These are phyloP conservation scores for Populus tomentosa DNA, from an alignment of 441 rosid genomes.

Conservation along the genomic window DNA sequence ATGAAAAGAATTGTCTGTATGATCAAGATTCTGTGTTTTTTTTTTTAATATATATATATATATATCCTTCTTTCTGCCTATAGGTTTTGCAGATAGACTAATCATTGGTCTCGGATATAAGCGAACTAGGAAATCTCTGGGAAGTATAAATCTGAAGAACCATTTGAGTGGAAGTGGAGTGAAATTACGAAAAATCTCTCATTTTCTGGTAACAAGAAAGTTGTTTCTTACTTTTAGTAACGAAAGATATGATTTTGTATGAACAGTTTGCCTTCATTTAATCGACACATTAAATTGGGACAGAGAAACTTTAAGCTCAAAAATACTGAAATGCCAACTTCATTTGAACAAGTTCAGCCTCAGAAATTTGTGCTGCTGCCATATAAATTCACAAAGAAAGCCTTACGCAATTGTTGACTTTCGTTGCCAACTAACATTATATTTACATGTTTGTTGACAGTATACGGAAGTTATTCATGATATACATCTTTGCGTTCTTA, in stretches of 20 bases:
- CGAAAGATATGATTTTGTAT: too few relatives aligned
- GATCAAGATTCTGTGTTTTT: not conserved
- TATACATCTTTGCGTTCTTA: too few relatives aligned
- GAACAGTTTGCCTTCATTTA: not conserved
- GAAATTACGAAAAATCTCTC: not conserved
- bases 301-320: not conserved
- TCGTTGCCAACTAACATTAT: not conserved
- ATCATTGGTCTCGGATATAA: not conserved
- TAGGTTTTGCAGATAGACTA: not conserved
- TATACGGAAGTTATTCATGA: too few relatives aligned
- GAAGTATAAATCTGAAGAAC: not conserved
- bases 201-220: not conserved
- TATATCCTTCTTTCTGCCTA: not conserved
- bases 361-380: not conserved
- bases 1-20: not conserved
- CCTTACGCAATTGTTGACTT: not conserved
- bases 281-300: not conserved
- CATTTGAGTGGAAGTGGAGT: not conserved
- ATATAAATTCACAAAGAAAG: not conserved
- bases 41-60: too few relatives aligned
- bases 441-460: too few relatives aligned
- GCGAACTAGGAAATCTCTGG: not conserved
- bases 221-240: not conserved
- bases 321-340: not conserved
- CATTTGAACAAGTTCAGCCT: not conserved